phyloP scores from a whole-genome alignment of 208 protist genomes.

The Leptomonas seymouri region DNA sequence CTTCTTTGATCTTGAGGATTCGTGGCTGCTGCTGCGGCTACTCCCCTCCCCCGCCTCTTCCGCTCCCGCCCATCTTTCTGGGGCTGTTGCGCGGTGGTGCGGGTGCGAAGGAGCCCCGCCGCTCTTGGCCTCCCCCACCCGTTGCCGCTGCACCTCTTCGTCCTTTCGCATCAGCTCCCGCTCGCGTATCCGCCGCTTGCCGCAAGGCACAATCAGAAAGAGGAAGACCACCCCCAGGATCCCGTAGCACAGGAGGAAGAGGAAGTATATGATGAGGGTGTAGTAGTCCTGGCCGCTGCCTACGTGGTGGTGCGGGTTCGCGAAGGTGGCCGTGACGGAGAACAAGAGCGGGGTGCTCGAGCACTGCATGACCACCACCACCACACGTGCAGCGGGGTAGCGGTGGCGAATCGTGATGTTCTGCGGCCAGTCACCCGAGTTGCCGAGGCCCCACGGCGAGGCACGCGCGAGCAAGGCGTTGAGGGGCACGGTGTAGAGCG shows the following conservation, averaged over 20 bases:
- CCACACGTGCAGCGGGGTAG: slow-evolving; percentile 26
- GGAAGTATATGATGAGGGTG: slow-evolving; percentile 42
- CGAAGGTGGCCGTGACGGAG: slow-evolving; percentile 33
- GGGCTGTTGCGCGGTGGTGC: background rate
- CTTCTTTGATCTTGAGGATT: background rate
- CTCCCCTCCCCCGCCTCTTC: background rate
- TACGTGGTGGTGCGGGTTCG: slow-evolving; percentile 20
- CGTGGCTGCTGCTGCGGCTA: no score
- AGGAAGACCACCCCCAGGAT: slow-evolving; percentile 35
- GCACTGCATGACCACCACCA: slow-evolving; percentile 70
- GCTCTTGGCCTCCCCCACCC: background rate
- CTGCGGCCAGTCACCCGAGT: slow-evolving; percentile 17
- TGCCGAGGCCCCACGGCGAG: slow-evolving; percentile 26
- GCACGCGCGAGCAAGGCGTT: slow-evolving; percentile 32
- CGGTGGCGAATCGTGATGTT: slow-evolving; percentile 25
- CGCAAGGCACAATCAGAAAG: slow-evolving; percentile 40
- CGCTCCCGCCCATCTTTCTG: background rate
- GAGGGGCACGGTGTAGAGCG: slow-evolving; percentile 43
- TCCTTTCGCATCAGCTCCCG: slow-evolving; percentile 3
- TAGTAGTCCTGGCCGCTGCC: slow-evolving; percentile 44
- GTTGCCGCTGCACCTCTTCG: background rate
- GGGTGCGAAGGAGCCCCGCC: background rate
- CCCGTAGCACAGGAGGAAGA: slow-evolving; percentile 40
- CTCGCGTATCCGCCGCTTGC: slow-evolving; percentile 15
- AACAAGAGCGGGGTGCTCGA: slow-evolving; percentile 48